A percentile compares a stretch with the other conserved stretches of the same genome.
These are phyloP conservation scores for Ramalina peruviana DNA, from an alignment of 495 filamentous ascomycete genomes.

Conservation along the genomic window DNA sequence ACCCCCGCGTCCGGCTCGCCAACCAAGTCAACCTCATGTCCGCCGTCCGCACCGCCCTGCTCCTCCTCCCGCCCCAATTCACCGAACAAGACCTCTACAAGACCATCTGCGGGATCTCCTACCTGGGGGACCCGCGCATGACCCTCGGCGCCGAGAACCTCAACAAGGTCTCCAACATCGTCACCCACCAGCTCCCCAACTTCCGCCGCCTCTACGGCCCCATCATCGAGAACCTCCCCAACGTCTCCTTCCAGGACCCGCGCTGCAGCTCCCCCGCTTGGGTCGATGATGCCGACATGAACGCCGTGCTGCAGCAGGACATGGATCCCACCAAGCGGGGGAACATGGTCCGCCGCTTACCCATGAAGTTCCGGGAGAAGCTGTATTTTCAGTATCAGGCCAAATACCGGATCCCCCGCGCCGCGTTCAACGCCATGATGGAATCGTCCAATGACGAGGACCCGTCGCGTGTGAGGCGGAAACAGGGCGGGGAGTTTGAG, in stretches of 20 bases:
- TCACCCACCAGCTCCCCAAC: slow-evolving; percentile 75
- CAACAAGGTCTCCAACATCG: slow-evolving; percentile 87
- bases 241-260: slow-evolving; percentile 64
- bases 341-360: slow-evolving; percentile 91
- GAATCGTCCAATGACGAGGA: slow-evolving; percentile 56
- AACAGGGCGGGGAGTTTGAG: slow-evolving; percentile 74
- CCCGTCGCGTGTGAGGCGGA: slow-evolving; percentile 48
- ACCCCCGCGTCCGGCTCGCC: slow-evolving; percentile 75
- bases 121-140: slow-evolving; percentile 93
- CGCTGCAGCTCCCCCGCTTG: slow-evolving; percentile 46
- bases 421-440: slow-evolving; percentile 79
- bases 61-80: slow-evolving; percentile 71
- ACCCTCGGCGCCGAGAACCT: slow-evolving; percentile 72
- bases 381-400: slow-evolving; percentile 89
- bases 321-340: slow-evolving; percentile 81
- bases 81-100: slow-evolving; percentile 78
- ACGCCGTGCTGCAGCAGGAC: slow-evolving; percentile 60
- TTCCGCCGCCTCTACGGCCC: slow-evolving; percentile 84
- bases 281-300: slow-evolving; percentile 46
- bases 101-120: slow-evolving; percentile 82
- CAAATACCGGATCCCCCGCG: slow-evolving; percentile 70
- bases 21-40: slow-evolving; percentile 93
- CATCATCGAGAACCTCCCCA: slow-evolving; percentile 77
- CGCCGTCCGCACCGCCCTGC: slow-evolving; percentile 73
- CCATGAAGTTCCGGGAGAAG: slow-evolving; percentile 73